Evolutionary conservation across 78 protist species (phyloP).

Genomic region (Dictyostelium intermedium): DNA sequence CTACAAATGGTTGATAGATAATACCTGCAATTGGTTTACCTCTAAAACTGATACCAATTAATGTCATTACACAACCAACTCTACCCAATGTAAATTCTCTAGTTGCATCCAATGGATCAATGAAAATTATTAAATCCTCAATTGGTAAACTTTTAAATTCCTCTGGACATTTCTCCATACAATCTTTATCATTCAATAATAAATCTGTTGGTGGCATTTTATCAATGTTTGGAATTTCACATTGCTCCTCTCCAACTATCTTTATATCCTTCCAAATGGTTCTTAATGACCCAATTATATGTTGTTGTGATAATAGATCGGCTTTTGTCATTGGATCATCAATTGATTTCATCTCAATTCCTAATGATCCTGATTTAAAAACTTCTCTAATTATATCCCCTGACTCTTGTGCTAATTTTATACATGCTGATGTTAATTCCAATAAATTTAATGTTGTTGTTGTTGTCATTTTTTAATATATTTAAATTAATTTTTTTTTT

Average conservation of each 20-base stretch:
- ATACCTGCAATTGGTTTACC: conserved; percentile 78
- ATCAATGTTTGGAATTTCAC: conserved; percentile 16
- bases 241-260: conserved; percentile 77
- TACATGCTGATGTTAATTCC: conserved; percentile 60
- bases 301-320: conserved; percentile 69
- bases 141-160: background rate
- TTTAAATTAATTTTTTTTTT: no score
- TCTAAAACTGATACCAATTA: conserved; percentile 43
- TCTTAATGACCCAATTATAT: conserved; percentile 54
- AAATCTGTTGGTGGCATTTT: background rate
- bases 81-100: conserved; percentile 70
- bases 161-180: background rate
- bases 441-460: conserved; percentile 8
- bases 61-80: conserved; percentile 77
- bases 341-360: conserved; percentile 33
- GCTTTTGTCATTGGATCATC: conserved; percentile 85
- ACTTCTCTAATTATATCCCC: conserved; percentile 69
- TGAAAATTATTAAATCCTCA: conserved; percentile 45
- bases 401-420: conserved; percentile 53
- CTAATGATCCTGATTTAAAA: conserved; percentile 54
- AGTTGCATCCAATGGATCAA: conserved; percentile 85
- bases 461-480: background rate
- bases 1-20: conserved; percentile 81
- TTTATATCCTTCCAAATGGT: conserved; percentile 26
- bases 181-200: background rate